Evolutionary conservation across 148 eudicot genomes (phyloP).

Genomic region (Vaccinium darrowii): DNA sequence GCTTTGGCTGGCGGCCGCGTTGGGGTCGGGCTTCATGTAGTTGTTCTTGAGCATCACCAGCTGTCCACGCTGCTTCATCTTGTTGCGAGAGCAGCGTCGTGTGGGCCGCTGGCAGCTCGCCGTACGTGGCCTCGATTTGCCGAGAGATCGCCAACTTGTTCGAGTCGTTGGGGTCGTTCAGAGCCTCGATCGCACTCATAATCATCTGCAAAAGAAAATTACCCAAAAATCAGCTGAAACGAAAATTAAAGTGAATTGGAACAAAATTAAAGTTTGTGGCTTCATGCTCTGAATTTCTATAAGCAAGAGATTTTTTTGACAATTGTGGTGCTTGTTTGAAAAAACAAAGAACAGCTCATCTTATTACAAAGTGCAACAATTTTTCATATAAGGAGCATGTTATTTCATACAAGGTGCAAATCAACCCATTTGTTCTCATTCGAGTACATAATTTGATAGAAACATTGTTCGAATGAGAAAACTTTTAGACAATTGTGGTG

Average conservation of each 20-base stretch:
- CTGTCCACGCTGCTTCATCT: slow-evolving; percentile 48
- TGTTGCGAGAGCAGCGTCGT: slow-evolving; percentile 61
- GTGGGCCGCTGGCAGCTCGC: slow-evolving; percentile 63
- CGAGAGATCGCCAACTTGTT: slow-evolving; percentile 58
- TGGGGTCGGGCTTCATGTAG: slow-evolving; percentile 51
- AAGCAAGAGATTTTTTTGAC: too few species aligned
- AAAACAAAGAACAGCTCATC: too few species aligned
- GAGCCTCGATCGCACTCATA: slow-evolving; percentile 45
- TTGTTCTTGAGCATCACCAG: slow-evolving; percentile 60
- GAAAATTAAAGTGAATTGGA: not conserved
- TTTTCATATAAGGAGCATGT: too few species aligned
- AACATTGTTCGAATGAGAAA: too few species aligned
- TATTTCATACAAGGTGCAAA: too few species aligned
- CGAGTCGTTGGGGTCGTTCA: slow-evolving; percentile 50
- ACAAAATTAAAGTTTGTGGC: not conserved
- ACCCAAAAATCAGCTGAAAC: not conserved
- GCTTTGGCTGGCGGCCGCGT: slow-evolving; percentile 60
- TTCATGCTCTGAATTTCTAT: too few species aligned
- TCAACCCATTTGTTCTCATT: too few species aligned
- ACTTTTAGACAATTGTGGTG: too few species aligned
- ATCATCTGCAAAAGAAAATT: slow-evolving; percentile 49
- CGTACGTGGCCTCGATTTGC: slow-evolving; percentile 54
- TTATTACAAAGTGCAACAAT: too few species aligned
- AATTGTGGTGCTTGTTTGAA: too few species aligned
- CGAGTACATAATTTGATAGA: too few species aligned